phyloP scores from a whole-genome alignment of 495 filamentous ascomycete genomes.

The Tuber microsphaerosporum region DNA sequence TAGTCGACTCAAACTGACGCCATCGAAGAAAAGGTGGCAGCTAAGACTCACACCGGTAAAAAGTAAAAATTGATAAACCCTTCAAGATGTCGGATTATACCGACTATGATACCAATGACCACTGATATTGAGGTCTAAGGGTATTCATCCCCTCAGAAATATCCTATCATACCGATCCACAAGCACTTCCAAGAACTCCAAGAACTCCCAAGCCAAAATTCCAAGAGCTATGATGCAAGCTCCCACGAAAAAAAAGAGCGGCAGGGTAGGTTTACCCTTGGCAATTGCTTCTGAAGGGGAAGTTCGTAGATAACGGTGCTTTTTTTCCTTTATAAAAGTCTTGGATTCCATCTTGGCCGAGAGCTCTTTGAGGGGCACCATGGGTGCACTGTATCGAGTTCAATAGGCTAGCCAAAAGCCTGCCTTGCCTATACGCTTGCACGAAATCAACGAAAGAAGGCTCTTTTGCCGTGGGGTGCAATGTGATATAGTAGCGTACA shows the following conservation, averaged over 20 bases:
- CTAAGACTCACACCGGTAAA: conserved; percentile 12
- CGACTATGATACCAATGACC: conserved; percentile 15
- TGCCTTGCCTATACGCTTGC: conserved; percentile 10
- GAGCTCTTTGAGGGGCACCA: background rate
- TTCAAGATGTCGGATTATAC: conserved; percentile 17
- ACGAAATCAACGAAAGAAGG: background rate
- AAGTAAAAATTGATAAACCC: conserved; percentile 12
- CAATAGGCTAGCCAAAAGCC: background rate
- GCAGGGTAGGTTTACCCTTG: conserved; percentile 16
- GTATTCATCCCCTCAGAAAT: conserved; percentile 9
- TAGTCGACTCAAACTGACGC: conserved; percentile 6
- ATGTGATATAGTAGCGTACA: background rate
- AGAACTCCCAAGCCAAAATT: conserved; percentile 21
- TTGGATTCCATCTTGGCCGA: background rate
- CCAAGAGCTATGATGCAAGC: conserved; percentile 30
- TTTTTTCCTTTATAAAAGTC: conserved; percentile 9
- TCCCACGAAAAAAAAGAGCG: conserved; percentile 4
- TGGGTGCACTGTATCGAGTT: conserved; percentile 1
- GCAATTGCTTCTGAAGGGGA: conserved; percentile 17
- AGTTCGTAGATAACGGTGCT: conserved; percentile 14
- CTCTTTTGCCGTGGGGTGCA: background rate
- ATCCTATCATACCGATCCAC: conserved; percentile 7
- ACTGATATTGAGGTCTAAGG: conserved; percentile 10
- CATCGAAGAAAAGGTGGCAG: conserved; percentile 16
- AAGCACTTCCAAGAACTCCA: conserved; percentile 20